A percentile compares a stretch with the other conserved stretches of the same genome.
Evolutionary conservation across 768 basidiomycete species (phyloP).

Genomic region (Cantharellus cinnabarinus): DNA sequence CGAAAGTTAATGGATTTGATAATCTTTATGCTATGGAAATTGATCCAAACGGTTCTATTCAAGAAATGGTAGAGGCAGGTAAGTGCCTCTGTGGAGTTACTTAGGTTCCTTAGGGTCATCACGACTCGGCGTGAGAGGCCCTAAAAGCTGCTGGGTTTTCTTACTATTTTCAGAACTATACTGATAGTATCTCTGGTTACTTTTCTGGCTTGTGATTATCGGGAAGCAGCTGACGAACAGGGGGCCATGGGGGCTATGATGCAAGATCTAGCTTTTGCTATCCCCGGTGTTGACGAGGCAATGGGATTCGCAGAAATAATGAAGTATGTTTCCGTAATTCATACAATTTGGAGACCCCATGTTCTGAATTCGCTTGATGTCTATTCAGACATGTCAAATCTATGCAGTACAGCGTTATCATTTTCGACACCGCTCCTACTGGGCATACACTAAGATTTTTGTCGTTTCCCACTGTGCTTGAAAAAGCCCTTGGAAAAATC

Average conservation of each 20-base stretch:
- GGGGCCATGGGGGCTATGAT: conserved; percentile 97
- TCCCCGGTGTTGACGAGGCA: conserved; percentile 97
- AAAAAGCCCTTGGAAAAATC: conserved; percentile 91
- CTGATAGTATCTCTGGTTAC: not conserved
- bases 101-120: too few species aligned
- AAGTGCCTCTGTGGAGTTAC: conserved; percentile 12
- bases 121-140: too few species aligned
- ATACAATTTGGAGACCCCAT: not conserved
- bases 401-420: conserved; percentile 99
- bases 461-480: conserved; percentile 94
- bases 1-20: conserved; percentile 90
- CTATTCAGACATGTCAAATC: conserved; percentile 83
- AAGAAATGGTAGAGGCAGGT: conserved; percentile 99
- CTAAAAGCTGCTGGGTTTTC: not conserved
- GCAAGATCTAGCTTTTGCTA: conserved; percentile 98
- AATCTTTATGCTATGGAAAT: conserved; percentile 99
- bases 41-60: conserved; percentile 90
- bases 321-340: conserved; percentile 43
- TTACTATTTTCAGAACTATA: not conserved
- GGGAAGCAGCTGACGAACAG: conserved; percentile 12
- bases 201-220: not conserved
- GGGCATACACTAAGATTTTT: conserved; percentile 96
- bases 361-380: not conserved
- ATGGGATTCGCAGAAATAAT: conserved; percentile 99
- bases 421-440: conserved; percentile 97